phyloP scores from a whole-genome alignment of 2,329 filamentous ascomycete species.

The Ophiocordyceps camponoti-leonardi region DNA sequence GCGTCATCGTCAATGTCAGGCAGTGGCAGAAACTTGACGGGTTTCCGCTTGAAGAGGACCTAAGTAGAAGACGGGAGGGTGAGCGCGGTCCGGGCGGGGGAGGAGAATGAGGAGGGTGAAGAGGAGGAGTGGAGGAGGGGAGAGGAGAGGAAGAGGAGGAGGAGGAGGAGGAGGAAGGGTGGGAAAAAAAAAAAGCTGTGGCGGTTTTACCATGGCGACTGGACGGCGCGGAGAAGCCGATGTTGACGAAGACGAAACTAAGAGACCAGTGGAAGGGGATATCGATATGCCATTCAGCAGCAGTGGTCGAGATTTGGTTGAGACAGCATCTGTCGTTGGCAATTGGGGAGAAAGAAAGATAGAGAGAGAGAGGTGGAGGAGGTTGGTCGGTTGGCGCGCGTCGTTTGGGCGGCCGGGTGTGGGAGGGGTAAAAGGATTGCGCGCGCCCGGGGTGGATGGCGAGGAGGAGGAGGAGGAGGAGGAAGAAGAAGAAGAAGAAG shows the following conservation, averaged over 20 bases:
- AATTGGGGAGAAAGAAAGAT: neutral
- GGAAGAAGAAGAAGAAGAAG: conserved; percentile 4
- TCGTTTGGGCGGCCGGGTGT: neutral
- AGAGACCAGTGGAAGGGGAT: neutral
- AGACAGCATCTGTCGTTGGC: conserved; percentile 4
- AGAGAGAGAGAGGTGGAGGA: conserved; percentile 4
- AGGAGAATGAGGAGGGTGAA: no score
- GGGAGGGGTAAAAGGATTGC: neutral
- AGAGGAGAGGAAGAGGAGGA: neutral
- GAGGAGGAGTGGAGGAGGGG: no score
- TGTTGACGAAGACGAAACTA: neutral
- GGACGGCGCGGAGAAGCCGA: neutral
- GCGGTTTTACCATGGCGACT: conserved; percentile 3
- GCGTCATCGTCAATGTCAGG: conserved; percentile 65
- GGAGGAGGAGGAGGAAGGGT: neutral
- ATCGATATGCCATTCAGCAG: neutral
- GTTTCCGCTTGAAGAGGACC: conserved; percentile 95
- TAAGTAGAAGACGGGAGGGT: conserved; percentile 17
- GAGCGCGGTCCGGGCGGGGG: neutral
- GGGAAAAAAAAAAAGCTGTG: neutral
- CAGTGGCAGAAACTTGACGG: conserved; percentile 62
- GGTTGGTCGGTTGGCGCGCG: neutral
- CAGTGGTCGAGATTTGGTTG: neutral
- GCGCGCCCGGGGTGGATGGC: neutral
- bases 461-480: conserved; percentile 9